Evolutionary conservation across 352 stramenopile species (phyloP), one percentile per base, ranked within the genome.

Genomic region (Phytophthora fragariaefolia): DNA sequence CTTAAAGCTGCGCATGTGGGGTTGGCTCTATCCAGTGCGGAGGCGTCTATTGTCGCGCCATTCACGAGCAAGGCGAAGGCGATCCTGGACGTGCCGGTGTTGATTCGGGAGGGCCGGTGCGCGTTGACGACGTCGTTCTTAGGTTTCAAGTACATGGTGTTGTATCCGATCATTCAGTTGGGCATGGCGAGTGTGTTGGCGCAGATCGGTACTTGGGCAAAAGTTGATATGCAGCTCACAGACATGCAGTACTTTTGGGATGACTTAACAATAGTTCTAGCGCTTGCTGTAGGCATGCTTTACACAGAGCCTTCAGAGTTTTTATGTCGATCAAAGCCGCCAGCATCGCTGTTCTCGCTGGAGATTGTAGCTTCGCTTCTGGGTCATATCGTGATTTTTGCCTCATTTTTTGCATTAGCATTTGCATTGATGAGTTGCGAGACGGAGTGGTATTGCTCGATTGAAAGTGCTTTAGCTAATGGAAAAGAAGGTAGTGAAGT

Each of bases 61-160:
- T 97, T 97, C 64, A 97, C 91, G 5, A 96, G 84, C 63, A 81
- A 92, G 36, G 73, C 84, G 27, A 96, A 96, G 54, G 71, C 58
- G 7, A 90, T 97, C 34, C 69, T 63, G 36, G 84, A 88, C 58
- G 88, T 97, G 12, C 62, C 80, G 0, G 84, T 89, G 49, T 70
- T 97, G 22, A 72, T 96, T 26, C 80, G 77, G 12, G 91, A 97
- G 62, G 91, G 91, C 47, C 77, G 90, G 6, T 96, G 89, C 66
- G 79, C 89, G 13, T 73, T 97, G 23, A 78, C 67, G 43, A 88
- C 79, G 12, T 82, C 76, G 46, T 84, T 85, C 56, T 24, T 78
- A 3, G 73, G 63, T 6, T 82, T 86, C 49, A 71, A 70, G 60
- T 74, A 74, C 53, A 71, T 70, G 66, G 73, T 88, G 32, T n/a